Evolutionary conservation across 78 protist genomes (phyloP).

Genomic region (Dictyostelium brefeldianum): DNA sequence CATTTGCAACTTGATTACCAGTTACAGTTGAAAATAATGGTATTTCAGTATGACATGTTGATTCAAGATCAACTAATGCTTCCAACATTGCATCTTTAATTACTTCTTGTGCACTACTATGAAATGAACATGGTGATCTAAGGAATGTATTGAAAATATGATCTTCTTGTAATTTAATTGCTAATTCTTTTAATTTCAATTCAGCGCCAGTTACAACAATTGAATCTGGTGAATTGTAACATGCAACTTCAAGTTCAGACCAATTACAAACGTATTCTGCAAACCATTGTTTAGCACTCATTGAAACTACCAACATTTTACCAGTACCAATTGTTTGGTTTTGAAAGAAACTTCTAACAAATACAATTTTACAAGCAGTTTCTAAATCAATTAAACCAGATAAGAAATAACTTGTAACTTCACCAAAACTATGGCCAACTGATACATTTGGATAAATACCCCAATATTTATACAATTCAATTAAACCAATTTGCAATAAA

Average conservation of each 20-base stretch:
- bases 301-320: slow-evolving; percentile 39
- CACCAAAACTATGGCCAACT: slow-evolving; percentile 84
- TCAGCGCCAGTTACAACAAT: slow-evolving; percentile 39
- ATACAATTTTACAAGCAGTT: slow-evolving; percentile 49
- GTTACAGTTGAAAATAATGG: slow-evolving; percentile 64
- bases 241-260: slow-evolving; percentile 52
- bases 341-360: slow-evolving; percentile 38
- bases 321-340: slow-evolving; percentile 54
- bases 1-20: background rate
- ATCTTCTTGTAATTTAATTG: background rate
- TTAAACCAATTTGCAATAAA: slow-evolving; percentile 56
- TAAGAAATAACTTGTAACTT: slow-evolving; percentile 49
- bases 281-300: background rate
- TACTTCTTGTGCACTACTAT: slow-evolving; percentile 21
- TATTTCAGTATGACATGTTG: background rate
- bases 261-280: background rate
- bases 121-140: slow-evolving; percentile 71
- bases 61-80: background rate
- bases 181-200: background rate
- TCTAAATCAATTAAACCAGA: slow-evolving; percentile 46
- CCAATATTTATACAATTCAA: slow-evolving; percentile 19
- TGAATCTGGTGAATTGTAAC: slow-evolving; percentile 57
- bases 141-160: slow-evolving; percentile 14
- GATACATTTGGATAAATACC: slow-evolving; percentile 60
- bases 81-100: slow-evolving; percentile 4